Evolutionary conservation across 768 basidiomycete genomes (phyloP).

Genomic region (Gyrodon lividus): DNA sequence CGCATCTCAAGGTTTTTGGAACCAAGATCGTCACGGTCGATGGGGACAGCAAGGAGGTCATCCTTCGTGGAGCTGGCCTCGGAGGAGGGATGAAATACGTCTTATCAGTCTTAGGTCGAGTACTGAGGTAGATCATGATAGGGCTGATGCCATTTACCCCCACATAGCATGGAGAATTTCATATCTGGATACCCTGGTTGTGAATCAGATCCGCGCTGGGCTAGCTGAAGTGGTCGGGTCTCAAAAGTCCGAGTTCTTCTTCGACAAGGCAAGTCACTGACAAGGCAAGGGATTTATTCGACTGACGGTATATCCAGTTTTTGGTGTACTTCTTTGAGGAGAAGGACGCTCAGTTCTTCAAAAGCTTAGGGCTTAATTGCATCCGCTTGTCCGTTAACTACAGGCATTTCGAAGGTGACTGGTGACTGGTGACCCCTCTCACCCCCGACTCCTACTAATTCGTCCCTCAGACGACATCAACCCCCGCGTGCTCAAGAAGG

Average conservation of each 20-base stretch:
- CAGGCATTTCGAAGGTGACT: slow-evolving; percentile 56
- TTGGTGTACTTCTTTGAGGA: slow-evolving; percentile 83
- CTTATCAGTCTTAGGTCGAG: slow-evolving; percentile 8
- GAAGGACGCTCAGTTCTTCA: slow-evolving; percentile 73
- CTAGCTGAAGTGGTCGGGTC: slow-evolving; percentile 64
- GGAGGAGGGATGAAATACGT: slow-evolving; percentile 88
- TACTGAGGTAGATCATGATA: background rate
- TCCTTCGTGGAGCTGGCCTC: slow-evolving; percentile 72
- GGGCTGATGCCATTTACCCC: background rate
- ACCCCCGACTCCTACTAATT: background rate
- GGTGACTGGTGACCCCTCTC: background rate
- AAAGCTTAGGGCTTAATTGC: slow-evolving; percentile 75
- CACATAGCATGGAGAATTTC: slow-evolving; percentile 70
- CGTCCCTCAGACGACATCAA: slow-evolving; percentile 61
- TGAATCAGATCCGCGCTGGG: slow-evolving; percentile 75
- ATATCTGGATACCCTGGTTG: slow-evolving; percentile 80
- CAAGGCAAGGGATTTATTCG: background rate
- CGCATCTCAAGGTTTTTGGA: slow-evolving; percentile 55
- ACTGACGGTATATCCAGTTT: slow-evolving; percentile 46
- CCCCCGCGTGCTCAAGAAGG: slow-evolving; percentile 69
- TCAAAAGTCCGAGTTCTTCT: slow-evolving; percentile 74
- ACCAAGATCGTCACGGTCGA: slow-evolving; percentile 63
- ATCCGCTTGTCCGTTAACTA: slow-evolving; percentile 78
- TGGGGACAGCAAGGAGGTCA: slow-evolving; percentile 52
- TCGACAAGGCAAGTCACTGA: slow-evolving; percentile 63